A percentile compares a stretch with the other conserved stretches of the same genome.
Conservation (phyloP, 2,329 filamentous ascomycete genomes). For the Xylogone sp. region DNA sequence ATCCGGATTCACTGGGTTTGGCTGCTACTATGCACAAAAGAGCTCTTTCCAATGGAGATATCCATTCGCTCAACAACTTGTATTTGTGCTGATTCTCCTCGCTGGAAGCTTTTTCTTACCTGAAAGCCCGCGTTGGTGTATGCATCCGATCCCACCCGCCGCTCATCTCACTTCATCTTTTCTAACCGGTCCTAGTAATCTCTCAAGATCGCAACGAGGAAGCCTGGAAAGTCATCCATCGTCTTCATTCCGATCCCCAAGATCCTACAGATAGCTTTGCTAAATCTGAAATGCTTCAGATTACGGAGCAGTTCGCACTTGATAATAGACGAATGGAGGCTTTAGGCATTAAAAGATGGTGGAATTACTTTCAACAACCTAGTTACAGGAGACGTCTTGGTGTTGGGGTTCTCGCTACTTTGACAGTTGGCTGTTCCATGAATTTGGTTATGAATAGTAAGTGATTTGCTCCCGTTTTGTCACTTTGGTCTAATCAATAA, state of each 20-base stretch:
- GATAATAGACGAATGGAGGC: not conserved
- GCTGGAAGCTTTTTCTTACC: constrained; percentile 57
- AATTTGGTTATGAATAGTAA: not conserved
- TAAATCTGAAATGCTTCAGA: constrained; percentile 1
- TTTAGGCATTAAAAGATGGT: not conserved
- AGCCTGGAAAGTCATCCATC: not conserved
- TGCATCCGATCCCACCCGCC: not conserved
- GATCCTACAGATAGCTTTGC: constrained; percentile 1
- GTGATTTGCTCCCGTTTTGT: not conserved
- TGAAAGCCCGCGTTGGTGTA: constrained; percentile 2
- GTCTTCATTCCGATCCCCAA: not conserved
- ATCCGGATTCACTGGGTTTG: not conserved
- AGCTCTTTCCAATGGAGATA: constrained; percentile 2
- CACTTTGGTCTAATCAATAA: not conserved
- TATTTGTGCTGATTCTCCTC: not conserved
- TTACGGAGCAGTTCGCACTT: not conserved
- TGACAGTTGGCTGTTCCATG: not conserved
- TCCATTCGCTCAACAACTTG: constrained; percentile 1
- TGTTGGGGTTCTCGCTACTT: constrained; percentile 3
- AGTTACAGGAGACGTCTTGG: constrained; percentile 7
- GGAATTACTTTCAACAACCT: constrained; percentile 1
- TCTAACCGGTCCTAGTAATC: not conserved
- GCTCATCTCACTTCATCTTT: not conserved
- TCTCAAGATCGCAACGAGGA: not conserved
- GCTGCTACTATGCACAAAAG: not conserved